Conservation (phyloP, 352 stramenopile genomes). For the Pythium angustatum region DNA sequence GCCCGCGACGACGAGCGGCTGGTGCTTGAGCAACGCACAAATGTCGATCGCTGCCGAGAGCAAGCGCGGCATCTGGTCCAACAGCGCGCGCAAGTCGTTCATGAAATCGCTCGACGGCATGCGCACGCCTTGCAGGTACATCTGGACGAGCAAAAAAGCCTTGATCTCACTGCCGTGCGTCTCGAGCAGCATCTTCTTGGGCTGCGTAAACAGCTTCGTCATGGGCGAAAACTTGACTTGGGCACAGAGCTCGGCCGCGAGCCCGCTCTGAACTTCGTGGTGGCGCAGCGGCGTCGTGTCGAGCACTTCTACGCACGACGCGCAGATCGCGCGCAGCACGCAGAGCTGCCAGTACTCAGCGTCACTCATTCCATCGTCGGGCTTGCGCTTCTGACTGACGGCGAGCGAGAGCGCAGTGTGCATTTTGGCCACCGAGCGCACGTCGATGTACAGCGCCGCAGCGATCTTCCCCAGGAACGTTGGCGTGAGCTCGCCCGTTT, state of each 20-base stretch:
- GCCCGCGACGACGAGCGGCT: conserved; percentile 49
- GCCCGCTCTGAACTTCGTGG: conserved; percentile 94
- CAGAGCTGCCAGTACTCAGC: conserved; percentile 24
- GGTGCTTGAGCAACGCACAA: conserved; percentile 57
- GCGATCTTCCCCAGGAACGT: conserved; percentile 92
- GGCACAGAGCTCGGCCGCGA: conserved; percentile 52
- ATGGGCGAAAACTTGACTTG: conserved; percentile 65
- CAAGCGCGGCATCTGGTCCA: conserved; percentile 96
- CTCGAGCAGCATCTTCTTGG: conserved; percentile 66
- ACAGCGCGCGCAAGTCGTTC: conserved; percentile 95
- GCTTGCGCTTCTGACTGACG: conserved; percentile 24
- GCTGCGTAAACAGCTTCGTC: conserved; percentile 48
- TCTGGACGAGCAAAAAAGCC: conserved; percentile 92
- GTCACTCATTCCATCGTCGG: conserved; percentile 6
- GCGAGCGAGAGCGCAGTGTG: conserved; percentile 37
- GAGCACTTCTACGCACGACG: conserved; percentile 91
- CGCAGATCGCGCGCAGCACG: conserved; percentile 55
- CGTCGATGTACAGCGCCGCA: conserved; percentile 96
- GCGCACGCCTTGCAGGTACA: conserved; percentile 90
- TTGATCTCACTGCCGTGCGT: conserved; percentile 85
- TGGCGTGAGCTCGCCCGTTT: conserved; percentile 48
- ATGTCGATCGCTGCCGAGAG: conserved; percentile 94
- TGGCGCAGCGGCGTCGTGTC: conserved; percentile 95
- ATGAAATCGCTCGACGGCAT: conserved; percentile 98
- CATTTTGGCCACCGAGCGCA: conserved; percentile 87